Percentiles rank a stretch among this genome's conserved stretches.
phyloP scores from a whole-genome alignment of 2,329 filamentous ascomycete genomes.

The Paracorniculantispora psalliotae region DNA sequence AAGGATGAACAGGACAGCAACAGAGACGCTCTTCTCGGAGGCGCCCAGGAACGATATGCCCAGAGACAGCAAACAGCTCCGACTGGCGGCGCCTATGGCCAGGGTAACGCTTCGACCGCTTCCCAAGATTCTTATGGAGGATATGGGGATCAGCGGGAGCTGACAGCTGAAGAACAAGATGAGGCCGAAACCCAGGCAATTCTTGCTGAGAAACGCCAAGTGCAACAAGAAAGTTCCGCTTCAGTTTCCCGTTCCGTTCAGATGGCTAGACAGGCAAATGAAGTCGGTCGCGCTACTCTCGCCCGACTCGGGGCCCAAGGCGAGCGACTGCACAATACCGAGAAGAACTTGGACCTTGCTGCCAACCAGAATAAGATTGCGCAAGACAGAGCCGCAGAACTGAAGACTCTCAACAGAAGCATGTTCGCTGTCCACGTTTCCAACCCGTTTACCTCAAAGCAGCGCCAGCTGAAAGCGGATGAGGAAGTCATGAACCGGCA shows the following conservation, averaged over 20 bases:
- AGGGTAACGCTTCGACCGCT: slow-evolving; percentile 12
- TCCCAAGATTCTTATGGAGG: slow-evolving; percentile 38
- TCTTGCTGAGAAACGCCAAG: slow-evolving; percentile 51
- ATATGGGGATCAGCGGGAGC: slow-evolving; percentile 65
- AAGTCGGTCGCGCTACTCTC: slow-evolving; percentile 64
- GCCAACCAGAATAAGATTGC: slow-evolving; percentile 70
- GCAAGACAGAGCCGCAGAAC: slow-evolving; percentile 73
- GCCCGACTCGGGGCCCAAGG: slow-evolving; percentile 72
- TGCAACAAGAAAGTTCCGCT: slow-evolving; percentile 67
- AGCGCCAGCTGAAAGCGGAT: slow-evolving; percentile 60
- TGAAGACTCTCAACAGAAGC: slow-evolving; percentile 80
- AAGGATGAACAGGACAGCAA: slow-evolving; percentile 45
- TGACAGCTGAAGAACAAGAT: slow-evolving; percentile 79
- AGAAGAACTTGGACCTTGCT: slow-evolving; percentile 76
- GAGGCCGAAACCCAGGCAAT: slow-evolving; percentile 63
- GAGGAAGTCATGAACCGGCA: slow-evolving; percentile 65
- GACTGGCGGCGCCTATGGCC: slow-evolving; percentile 17
- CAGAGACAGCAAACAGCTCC: slow-evolving; percentile 30
- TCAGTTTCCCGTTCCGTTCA: slow-evolving; percentile 36
- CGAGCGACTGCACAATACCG: slow-evolving; percentile 75
- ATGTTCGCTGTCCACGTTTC: slow-evolving; percentile 84
- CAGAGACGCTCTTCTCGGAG: slow-evolving; percentile 59
- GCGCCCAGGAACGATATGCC: slow-evolving; percentile 46
- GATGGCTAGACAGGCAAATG: slow-evolving; percentile 40
- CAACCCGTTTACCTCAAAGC: slow-evolving; percentile 71